phyloP scores from a whole-genome alignment of 805 yeast genomes.

The Candida odintsovae region DNA sequence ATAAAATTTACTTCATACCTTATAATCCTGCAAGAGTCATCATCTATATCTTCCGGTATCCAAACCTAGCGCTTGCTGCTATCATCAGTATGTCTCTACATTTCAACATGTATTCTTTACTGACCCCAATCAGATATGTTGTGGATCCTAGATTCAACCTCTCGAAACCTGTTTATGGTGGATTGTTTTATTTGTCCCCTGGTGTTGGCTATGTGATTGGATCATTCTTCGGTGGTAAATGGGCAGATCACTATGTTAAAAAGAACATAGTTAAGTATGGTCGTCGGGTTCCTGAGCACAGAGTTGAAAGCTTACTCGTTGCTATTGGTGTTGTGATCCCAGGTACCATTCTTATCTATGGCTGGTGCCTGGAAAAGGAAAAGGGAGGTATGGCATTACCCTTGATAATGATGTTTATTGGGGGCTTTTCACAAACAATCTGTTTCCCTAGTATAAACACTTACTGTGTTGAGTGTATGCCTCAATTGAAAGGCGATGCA shows the following conservation, averaged over 20 bases:
- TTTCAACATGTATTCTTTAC: conserved; percentile 45
- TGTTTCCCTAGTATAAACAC: conserved; percentile 49
- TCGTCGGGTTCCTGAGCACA: conserved; percentile 45
- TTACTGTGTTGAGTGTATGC: conserved; percentile 55
- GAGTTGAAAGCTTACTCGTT: conserved; percentile 35
- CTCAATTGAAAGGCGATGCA: conserved; percentile 48
- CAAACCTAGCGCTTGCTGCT: conserved; percentile 26
- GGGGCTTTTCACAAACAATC: conserved; percentile 46
- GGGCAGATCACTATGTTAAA: conserved; percentile 44
- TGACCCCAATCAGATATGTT: conserved; percentile 52
- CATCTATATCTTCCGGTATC: conserved; percentile 31
- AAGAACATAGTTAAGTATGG: conserved; percentile 35
- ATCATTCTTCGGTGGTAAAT: conserved; percentile 45
- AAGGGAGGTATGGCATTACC: conserved; percentile 55
- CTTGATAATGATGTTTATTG: conserved; percentile 39
- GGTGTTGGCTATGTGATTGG: conserved; percentile 50
- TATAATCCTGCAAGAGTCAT: conserved; percentile 45
- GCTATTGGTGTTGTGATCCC: conserved; percentile 43
- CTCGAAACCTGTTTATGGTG: conserved; percentile 41
- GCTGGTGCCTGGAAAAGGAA: conserved; percentile 44
- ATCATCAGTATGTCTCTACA: conserved; percentile 31
- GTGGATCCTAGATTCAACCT: conserved; percentile 50
- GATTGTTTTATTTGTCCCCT: conserved; percentile 51
- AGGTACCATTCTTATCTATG: conserved; percentile 40
- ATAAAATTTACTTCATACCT: not conserved